Base-by-base conservation (phyloP, 176 grass and related monocot genomes). In the Cymbopogon citratus region DNA sequence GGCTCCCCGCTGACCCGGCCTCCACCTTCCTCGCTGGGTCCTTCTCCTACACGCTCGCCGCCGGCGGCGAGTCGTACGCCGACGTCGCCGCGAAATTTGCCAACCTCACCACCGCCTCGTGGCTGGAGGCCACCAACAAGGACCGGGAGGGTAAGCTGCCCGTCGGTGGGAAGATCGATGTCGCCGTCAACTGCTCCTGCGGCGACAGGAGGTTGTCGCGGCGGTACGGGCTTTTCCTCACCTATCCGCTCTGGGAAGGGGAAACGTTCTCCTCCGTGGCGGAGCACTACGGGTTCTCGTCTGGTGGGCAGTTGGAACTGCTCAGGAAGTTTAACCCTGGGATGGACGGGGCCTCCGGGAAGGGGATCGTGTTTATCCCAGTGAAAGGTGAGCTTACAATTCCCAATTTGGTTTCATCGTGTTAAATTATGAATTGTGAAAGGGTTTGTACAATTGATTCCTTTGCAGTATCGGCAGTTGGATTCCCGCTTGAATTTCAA, bases 141-240 rank as follows among this genome's bases (percentile, higher is more conserved):
- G 77, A 76, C 39, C 46, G 51, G 13, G 3, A 21, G 23, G 56
- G 6, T 18, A 85, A 79, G 28, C 14, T 87, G 16, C 82, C 85
- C 7, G 21, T 0, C 39, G 31, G 59, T 18, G 76, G 15, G 13
- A 83, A 19, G 69, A 56, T 94, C 44, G 77, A 84, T 29, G 89
- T 87, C 84, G 78, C 64, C 35, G 78, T 94, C 43, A 94, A 94
- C 71, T 94, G 89, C 67, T 94, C 92, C 15, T 94, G 92, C 31
- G 92, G 92, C 59, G 74, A 94, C 74, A 59, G 11, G 60, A 66
- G 46, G 5, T 74, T 91, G 59, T 94, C 87, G 36, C 66, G 23
- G 46, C 54, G 57, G 27, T 94, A 91, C 52, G 89, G 92, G 73
- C 54, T 94, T 68, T 94, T 94, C 68, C 61, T 85, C 71, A 91